Evolutionary conservation across 179 eudicot species (phyloP).

Genomic region (Patellifolia procumbens): DNA sequence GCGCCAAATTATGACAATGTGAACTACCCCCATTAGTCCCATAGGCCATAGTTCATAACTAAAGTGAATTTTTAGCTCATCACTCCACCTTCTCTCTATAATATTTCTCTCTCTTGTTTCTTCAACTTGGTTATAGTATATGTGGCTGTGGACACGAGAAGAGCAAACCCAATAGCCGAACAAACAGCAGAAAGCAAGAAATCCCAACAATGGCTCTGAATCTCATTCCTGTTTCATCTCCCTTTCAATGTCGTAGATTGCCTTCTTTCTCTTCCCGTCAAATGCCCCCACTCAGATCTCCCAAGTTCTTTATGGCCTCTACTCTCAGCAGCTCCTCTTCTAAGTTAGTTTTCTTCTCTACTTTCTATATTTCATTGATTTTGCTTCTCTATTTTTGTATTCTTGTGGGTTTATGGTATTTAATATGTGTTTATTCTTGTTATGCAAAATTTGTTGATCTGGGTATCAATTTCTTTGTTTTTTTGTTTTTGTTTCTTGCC

Average conservation of each 20-base stretch:
- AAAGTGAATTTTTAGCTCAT: too few relatives aligned
- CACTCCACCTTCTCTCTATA: too few relatives aligned
- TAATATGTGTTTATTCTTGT: not conserved
- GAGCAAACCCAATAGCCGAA: not conserved
- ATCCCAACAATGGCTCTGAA: conserved; percentile 33
- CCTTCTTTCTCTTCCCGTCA: conserved; percentile 31
- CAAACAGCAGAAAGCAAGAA: not conserved
- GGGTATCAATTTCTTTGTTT: not conserved
- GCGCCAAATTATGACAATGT: too few relatives aligned
- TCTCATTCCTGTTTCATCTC: conserved; percentile 36
- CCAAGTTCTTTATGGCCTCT: conserved; percentile 41
- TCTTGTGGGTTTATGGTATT: conserved; percentile 1
- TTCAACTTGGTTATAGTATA: not conserved
- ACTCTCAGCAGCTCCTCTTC: conserved; percentile 40
- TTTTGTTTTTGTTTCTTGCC: conserved; percentile 11
- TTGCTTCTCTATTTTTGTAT: not conserved
- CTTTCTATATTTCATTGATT: not conserved
- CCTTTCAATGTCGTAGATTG: conserved; percentile 29
- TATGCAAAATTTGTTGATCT: conserved; percentile 1
- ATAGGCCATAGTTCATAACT: too few relatives aligned
- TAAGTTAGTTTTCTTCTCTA: conserved; percentile 23
- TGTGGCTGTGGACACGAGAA: conserved; percentile 10
- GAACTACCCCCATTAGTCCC: too few relatives aligned
- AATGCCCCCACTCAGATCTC: conserved; percentile 33
- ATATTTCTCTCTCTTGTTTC: too few relatives aligned